A percentile compares a stretch with the other conserved stretches of the same genome.
Evolutionary conservation across 1,284 basidiomycete species (phyloP).

Genomic region (Rhodotorula sp.): DNA sequence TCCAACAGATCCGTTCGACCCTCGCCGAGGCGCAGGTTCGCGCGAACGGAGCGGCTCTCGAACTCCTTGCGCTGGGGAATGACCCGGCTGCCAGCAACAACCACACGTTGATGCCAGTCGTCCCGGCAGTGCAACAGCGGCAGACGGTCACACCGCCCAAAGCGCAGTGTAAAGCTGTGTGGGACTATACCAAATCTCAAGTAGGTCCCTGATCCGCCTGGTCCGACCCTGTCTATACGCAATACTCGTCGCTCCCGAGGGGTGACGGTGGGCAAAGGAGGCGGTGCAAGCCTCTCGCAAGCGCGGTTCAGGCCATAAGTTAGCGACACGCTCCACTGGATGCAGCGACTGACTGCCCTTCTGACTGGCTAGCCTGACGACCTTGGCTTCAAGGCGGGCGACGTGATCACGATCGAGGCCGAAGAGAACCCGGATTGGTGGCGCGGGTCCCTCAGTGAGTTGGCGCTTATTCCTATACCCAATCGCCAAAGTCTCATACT

Average conservation of each 20-base stretch:
- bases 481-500: no score
- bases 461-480: not conserved
- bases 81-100: no score
- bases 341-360: not conserved
- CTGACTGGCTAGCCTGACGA: slow-evolving; percentile 54
- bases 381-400: slow-evolving; percentile 59
- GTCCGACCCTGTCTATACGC: not conserved
- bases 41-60: not conserved
- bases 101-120: not conserved
- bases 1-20: not conserved
- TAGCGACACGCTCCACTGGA: no score
- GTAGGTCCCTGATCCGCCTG: slow-evolving; percentile 1
- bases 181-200: slow-evolving; percentile 23
- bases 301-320: no score
- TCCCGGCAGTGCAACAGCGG: not conserved
- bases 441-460: slow-evolving; percentile 40
- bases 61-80: not conserved
- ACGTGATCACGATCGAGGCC: slow-evolving; percentile 60
- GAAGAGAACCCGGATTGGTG: slow-evolving; percentile 67
- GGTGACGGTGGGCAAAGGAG: not conserved
- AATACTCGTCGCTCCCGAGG: no score
- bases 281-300: not conserved
- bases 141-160: not conserved
- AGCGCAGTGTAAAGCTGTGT: slow-evolving; percentile 19
- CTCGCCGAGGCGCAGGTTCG: not conserved